Conservation (phyloP, 164 flowering plant genomes). For the Buxus sempervirens region DNA sequence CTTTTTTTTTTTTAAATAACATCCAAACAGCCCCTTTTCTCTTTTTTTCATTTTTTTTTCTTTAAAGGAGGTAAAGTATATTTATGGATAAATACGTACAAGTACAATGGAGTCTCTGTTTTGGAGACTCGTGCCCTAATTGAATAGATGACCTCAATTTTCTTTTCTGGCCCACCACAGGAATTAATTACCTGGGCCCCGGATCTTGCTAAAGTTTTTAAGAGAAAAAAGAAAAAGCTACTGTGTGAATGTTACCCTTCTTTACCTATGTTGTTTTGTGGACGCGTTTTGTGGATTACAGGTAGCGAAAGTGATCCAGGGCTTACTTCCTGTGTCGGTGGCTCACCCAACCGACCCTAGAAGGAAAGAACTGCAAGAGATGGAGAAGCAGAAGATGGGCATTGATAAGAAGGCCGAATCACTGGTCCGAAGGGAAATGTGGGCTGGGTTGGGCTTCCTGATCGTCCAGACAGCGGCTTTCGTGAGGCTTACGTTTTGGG, state of each 20-base stretch:
- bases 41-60: too few species aligned
- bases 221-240: too few species aligned
- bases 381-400: constrained; percentile 42
- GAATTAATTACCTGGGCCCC: too few species aligned
- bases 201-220: too few species aligned
- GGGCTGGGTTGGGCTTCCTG: constrained; percentile 45
- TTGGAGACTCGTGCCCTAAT: too few species aligned
- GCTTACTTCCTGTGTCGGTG: constrained; percentile 23
- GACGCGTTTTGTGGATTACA: constrained; percentile 20
- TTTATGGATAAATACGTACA: too few species aligned
- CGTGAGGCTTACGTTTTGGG: constrained; percentile 73
- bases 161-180: too few species aligned
- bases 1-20: too few species aligned
- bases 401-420: constrained; percentile 42
- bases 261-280: constrained; percentile 13
- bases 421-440: constrained; percentile 41
- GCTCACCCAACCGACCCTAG: constrained; percentile 34
- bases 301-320: constrained; percentile 57
- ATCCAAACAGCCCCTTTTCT: too few species aligned
- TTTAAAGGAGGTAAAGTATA: too few species aligned
- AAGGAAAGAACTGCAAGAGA: constrained; percentile 34
- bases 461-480: constrained; percentile 46
- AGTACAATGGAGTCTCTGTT: too few species aligned
- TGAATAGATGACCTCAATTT: too few species aligned
- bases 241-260: not conserved